phyloP scores from a whole-genome alignment of 225 moss, liverwort and hornwort species.

The Antitrichia curtipendula region DNA sequence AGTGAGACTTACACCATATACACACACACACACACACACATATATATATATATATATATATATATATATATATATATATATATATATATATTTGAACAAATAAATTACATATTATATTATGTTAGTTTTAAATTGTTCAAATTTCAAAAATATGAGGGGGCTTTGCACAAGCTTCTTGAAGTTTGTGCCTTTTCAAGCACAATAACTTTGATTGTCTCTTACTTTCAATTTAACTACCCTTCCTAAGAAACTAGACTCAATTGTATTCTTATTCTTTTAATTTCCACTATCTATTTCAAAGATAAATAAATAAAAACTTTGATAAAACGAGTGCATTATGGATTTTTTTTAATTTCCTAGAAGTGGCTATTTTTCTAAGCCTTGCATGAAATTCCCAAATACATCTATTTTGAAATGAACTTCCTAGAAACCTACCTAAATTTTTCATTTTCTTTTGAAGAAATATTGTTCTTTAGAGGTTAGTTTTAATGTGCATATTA shows the following conservation, averaged over 20 bases:
- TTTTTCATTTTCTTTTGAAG: neutral
- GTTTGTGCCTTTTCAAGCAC: neutral
- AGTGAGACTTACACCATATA: no score
- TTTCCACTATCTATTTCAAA: rapidly evolving
- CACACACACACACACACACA: no score
- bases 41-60: no score
- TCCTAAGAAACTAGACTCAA: rapidly evolving
- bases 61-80: no score
- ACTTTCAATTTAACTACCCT: neutral
- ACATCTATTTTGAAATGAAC: neutral
- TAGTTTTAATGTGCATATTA: no score
- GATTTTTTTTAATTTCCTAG: neutral
- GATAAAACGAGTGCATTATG: rapidly evolving
- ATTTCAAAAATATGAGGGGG: neutral
- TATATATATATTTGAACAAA: neutral
- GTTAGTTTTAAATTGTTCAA: neutral
- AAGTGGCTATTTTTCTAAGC: neutral
- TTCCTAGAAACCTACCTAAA: neutral
- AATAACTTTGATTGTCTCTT: neutral
- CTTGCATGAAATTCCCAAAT: neutral
- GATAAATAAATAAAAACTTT: neutral
- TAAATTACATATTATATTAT: neutral
- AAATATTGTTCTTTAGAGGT: neutral
- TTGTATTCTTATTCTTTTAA: no score
- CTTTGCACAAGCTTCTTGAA: neutral